phyloP scores from a whole-genome alignment of 108 stramenopile species.

The Nitzschia inconspicua region DNA sequence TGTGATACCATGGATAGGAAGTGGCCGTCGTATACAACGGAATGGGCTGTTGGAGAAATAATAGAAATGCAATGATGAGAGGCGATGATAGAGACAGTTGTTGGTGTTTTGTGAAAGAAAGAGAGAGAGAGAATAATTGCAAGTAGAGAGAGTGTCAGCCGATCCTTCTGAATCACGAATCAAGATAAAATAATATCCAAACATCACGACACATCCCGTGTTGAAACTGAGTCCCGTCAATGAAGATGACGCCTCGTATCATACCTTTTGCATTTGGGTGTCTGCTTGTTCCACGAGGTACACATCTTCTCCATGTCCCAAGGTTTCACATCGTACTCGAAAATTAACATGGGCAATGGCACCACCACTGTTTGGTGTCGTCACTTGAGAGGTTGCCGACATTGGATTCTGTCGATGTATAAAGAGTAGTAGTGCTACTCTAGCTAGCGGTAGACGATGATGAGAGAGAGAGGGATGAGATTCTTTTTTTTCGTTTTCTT shows the following conservation, averaged over 20 bases:
- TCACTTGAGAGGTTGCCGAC: no score
- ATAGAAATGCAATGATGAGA: neutral
- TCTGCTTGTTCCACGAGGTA: conserved; percentile 50
- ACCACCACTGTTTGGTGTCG: conserved; percentile 5
- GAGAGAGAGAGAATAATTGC: conserved; percentile 1
- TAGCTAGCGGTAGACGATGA: no score
- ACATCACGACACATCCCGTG: neutral
- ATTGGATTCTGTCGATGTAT: no score
- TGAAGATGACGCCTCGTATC: conserved; percentile 8
- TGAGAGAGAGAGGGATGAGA: no score
- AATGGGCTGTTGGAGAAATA: conserved; percentile 26
- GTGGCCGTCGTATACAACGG: conserved; percentile 73
- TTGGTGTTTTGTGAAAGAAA: neutral
- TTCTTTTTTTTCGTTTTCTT: no score
- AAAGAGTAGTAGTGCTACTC: no score
- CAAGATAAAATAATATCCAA: no score
- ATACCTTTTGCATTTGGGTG: conserved; percentile 41
- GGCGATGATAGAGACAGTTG: neutral
- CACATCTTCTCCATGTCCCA: conserved; percentile 79
- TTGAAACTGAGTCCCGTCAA: neutral
- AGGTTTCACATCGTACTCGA: conserved; percentile 76
- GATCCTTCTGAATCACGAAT: neutral
- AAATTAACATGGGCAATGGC: conserved; percentile 67
- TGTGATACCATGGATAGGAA: conserved; percentile 73
- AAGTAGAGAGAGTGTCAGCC: neutral